Percentiles rank a stretch among this genome's conserved stretches.
Conservation (phyloP, 2,329 filamentous ascomycete genomes). For the Fusarium sp. region DNA sequence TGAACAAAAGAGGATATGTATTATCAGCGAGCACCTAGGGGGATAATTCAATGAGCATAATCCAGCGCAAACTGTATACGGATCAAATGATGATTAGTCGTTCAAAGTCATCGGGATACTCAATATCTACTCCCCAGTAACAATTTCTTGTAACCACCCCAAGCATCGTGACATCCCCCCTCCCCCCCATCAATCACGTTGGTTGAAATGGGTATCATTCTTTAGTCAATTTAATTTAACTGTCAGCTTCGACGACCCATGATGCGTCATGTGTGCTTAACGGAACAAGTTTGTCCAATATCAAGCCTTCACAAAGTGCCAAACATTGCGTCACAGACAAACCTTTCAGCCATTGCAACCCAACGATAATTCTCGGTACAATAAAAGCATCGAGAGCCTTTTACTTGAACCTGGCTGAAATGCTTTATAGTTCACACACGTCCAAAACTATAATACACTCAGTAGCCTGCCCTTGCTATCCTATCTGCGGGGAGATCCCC, state of each 20-base stretch:
- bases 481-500: neutral
- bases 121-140: neutral
- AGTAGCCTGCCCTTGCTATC: neutral
- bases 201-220: conserved; percentile 1
- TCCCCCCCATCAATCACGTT: conserved; percentile 14
- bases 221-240: conserved; percentile 3
- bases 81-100: neutral
- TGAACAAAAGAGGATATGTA: neutral
- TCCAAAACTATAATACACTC: neutral
- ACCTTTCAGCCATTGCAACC: neutral
- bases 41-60: neutral
- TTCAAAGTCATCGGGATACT: conserved; percentile 1
- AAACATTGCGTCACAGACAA: neutral
- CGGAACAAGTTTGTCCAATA: conserved; percentile 15
- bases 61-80: neutral
- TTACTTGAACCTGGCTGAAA: neutral
- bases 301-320: neutral
- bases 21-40: neutral
- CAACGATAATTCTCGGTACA: neutral
- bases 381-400: neutral
- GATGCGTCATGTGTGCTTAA: neutral
- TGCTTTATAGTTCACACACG: neutral
- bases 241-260: conserved; percentile 20
- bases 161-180: conserved; percentile 22
- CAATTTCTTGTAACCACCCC: conserved; percentile 27